These are phyloP conservation scores for Poterioochromonas sp. DNA, from an alignment of 352 stramenopile species.

Conservation along the genomic window DNA sequence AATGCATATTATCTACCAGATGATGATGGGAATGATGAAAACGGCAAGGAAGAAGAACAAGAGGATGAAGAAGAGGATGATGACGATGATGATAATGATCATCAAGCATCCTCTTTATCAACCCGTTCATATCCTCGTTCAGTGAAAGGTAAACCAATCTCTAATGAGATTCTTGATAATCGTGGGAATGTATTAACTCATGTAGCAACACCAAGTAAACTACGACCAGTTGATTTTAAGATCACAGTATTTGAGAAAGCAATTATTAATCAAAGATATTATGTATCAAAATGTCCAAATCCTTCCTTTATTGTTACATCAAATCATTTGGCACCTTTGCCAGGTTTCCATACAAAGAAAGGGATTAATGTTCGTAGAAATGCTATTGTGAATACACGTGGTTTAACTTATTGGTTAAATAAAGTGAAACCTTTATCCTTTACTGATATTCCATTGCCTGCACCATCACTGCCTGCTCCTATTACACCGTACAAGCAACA, in stretches of 20 bases:
- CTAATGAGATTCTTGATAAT: no score
- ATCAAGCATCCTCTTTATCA: background rate
- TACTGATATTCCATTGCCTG: no score
- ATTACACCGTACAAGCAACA: background rate
- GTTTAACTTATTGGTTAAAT: background rate
- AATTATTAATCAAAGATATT: background rate
- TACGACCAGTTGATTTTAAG: no score
- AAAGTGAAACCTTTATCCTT: background rate
- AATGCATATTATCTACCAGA: background rate
- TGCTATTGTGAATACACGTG: background rate
- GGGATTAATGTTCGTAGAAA: background rate
- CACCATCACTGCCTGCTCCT: background rate
- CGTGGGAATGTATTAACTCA: no score
- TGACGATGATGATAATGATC: background rate
- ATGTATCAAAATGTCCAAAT: background rate
- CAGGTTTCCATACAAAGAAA: background rate
- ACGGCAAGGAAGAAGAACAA: background rate
- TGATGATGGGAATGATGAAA: background rate
- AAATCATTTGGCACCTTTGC: background rate
- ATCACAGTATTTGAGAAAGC: background rate
- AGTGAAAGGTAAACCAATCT: no score
- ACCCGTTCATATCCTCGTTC: background rate
- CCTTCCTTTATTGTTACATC: background rate
- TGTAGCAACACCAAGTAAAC: no score
- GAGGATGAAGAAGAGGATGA: background rate